Conservation (phyloP, 139 green algal genomes). For the Yamagishiella unicocca region DNA sequence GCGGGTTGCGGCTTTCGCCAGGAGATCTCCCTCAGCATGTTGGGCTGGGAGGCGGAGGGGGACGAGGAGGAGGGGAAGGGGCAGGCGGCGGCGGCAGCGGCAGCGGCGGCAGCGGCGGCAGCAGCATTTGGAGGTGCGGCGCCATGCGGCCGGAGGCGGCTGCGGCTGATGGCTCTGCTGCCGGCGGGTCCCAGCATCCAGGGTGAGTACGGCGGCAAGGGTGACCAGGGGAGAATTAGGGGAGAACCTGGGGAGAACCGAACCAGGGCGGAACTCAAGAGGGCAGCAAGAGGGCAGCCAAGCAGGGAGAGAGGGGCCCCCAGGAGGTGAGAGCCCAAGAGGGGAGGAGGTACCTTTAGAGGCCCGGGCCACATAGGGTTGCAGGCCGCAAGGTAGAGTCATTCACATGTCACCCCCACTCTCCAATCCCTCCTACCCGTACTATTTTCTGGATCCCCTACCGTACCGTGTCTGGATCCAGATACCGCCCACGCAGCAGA, state of each 20-base stretch:
- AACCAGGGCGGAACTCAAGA: background rate
- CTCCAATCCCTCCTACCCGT: no score
- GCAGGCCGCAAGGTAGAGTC: no score
- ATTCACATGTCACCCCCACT: background rate
- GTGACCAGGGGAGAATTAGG: background rate
- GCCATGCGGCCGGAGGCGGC: no score
- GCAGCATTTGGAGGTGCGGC: background rate
- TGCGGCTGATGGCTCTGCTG: background rate
- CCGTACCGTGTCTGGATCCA: background rate
- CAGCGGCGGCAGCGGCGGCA: no score
- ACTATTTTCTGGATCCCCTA: no score
- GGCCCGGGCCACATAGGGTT: no score
- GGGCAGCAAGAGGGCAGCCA: background rate
- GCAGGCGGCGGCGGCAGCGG: no score
- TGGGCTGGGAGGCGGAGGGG: background rate
- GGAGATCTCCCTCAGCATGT: background rate
- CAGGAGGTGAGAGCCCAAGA: no score
- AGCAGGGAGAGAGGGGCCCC: no score
- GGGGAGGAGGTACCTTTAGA: no score
- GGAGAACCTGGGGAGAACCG: background rate
- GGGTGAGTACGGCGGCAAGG: no score
- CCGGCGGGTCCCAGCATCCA: background rate
- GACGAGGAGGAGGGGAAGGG: background rate
- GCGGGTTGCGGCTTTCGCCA: background rate
- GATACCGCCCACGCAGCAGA: background rate